Base-by-base conservation (phyloP, 1,284 basidiomycete genomes). In the Ustilago esculenta region DNA sequence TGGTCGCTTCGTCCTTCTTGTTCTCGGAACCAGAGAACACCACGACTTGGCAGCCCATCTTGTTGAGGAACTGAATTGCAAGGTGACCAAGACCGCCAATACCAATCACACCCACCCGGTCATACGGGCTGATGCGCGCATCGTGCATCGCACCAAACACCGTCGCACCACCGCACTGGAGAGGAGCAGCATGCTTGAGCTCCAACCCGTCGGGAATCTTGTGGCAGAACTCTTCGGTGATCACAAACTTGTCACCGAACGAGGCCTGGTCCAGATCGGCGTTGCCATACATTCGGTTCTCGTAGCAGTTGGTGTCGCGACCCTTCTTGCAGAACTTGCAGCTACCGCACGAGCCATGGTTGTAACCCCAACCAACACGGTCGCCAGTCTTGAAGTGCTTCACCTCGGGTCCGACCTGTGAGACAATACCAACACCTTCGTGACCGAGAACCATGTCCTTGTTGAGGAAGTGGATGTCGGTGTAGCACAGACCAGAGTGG, bases 291-390 rank as follows among this genome's bases (percentile, higher is more conserved):
- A 75, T 72, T 32, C 53, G 24, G 60, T 69, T 73, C 15, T 63
- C 40, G 35, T 60, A 59, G 72, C 79, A 80, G 45, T 72, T 64
- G 41, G 59, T 76, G 44, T 80, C 78, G 18, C 54, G 40, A 12
- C 78, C 78, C 34, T 56, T 58, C 17, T 71, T 59, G 69, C 78
- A 80, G 20, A 76, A 58, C 55, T 75, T 58, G 56, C 78, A 80
- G 34, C 48, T 61, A 32, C 66, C 61, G 45, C 77, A 79, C n/a
- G 66, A 53, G 27, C 60, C 47, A 64, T 77, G 77, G 60, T 72
- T 70, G 70, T 80, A 80, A 30, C 78, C 77, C 72, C 75, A 80
- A 18, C 79, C 79, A 11, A 77, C 77, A 33, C 73, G 73, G 50
- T 76, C 77, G 29, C 77, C 77, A 21, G 60, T 67, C 51, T 78